Conservation (phyloP, 169 alveolate species). For the Cryptosporidium viatorum region DNA sequence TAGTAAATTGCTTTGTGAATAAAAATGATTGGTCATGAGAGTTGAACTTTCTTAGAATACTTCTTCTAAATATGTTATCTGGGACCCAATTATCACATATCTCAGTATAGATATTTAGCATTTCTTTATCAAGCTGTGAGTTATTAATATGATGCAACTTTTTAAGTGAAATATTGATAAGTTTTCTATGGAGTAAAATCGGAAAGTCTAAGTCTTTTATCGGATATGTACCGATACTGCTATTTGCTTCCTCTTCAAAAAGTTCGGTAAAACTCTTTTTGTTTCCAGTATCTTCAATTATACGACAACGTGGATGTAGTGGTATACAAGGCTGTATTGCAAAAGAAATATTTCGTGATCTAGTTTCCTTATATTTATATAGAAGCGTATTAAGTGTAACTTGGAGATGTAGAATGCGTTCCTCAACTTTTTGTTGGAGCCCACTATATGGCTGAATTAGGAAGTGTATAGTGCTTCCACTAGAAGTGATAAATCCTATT, state of each 20-base stretch:
- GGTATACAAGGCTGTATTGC: slow-evolving; percentile 76
- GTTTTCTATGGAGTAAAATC: slow-evolving; percentile 76
- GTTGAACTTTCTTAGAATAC: slow-evolving; percentile 45
- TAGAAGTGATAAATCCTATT: slow-evolving; percentile 77
- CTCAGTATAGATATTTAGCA: slow-evolving; percentile 66
- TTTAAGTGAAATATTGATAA: slow-evolving; percentile 27
- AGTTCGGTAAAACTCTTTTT: slow-evolving; percentile 74
- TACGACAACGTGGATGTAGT: slow-evolving; percentile 80
- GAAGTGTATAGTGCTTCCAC: slow-evolving; percentile 77
- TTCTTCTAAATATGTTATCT: slow-evolving; percentile 63
- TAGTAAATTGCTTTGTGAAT: slow-evolving; percentile 77
- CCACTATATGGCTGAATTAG: slow-evolving; percentile 81
- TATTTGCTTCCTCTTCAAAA: slow-evolving; percentile 69
- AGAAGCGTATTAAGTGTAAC: slow-evolving; percentile 75
- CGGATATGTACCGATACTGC: neutral
- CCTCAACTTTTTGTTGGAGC: slow-evolving; percentile 79
- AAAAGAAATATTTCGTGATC: slow-evolving; percentile 77
- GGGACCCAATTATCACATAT: slow-evolving; percentile 77
- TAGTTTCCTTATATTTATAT: slow-evolving; percentile 76
- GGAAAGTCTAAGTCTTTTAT: slow-evolving; percentile 78
- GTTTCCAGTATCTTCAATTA: slow-evolving; percentile 78
- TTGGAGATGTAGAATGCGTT: slow-evolving; percentile 79
- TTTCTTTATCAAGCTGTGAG: slow-evolving; percentile 58
- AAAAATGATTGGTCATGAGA: slow-evolving; percentile 73
- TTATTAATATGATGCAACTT: slow-evolving; percentile 65